A percentile compares a stretch with the other conserved stretches of the same genome.
Evolutionary conservation across 2,329 filamentous ascomycete species (phyloP).

Genomic region (Aspergillus novofumigatus): DNA sequence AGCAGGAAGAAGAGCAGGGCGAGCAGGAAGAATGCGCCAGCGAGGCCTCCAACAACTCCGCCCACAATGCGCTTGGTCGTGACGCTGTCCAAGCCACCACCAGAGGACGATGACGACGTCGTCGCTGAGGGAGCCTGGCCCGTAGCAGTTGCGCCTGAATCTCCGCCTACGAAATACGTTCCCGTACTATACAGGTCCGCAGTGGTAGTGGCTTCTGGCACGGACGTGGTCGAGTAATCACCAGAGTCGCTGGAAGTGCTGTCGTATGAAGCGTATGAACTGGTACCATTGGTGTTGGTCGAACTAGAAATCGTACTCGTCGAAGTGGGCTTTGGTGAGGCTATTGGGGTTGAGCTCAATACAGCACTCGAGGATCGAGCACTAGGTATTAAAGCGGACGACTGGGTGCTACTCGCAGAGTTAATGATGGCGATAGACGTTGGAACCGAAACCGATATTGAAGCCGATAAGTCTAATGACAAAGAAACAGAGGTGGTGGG

Average conservation of each 20-base stretch:
- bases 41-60: constrained; percentile 59
- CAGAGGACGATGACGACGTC: constrained; percentile 6
- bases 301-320: neutral
- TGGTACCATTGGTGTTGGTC: neutral
- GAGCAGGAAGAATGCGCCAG: constrained; percentile 53
- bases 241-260: neutral
- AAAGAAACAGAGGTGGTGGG: neutral
- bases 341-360: neutral
- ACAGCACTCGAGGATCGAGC: neutral
- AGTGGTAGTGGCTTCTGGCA: neutral
- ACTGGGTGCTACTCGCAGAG: neutral
- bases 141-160: constrained; percentile 7
- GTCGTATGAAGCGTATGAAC: neutral
- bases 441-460: neutral
- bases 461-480: neutral
- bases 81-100: constrained; percentile 18
- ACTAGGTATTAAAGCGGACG: neutral
- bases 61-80: constrained; percentile 54
- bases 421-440: constrained; percentile 1
- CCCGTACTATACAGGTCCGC: constrained; percentile 1
- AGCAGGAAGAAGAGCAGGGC: constrained; percentile 32
- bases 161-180: constrained; percentile 7
- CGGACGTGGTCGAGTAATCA: constrained; percentile 3
- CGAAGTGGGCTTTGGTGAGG: constrained; percentile 1
- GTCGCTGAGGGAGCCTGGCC: constrained; percentile 5